A percentile compares a stretch with the other conserved stretches of the same genome.
Evolutionary conservation across 495 filamentous ascomycete species (phyloP).

Genomic region (Neurospora cerealis): DNA sequence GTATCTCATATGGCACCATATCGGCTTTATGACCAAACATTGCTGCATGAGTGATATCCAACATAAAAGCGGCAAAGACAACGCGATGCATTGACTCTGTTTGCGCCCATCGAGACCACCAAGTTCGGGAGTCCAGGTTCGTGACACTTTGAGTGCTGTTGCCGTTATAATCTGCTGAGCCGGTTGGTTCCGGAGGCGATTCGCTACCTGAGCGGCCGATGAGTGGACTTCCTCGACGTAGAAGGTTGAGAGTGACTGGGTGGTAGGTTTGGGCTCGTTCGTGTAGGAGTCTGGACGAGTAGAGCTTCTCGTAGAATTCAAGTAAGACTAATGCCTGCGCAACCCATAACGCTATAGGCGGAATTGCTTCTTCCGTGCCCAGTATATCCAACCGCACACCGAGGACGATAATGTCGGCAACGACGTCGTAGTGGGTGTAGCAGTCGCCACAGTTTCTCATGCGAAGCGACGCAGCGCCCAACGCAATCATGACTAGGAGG

Average conservation of each 20-base stretch:
- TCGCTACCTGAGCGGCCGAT: constrained; percentile 84
- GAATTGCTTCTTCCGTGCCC: constrained; percentile 72
- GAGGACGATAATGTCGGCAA: constrained; percentile 76
- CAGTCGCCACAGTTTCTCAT: constrained; percentile 58
- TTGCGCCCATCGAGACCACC: constrained; percentile 93
- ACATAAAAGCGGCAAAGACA: constrained; percentile 90
- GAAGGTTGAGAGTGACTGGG: constrained; percentile 84
- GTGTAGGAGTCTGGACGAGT: constrained; percentile 76
- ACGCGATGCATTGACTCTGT: constrained; percentile 85
- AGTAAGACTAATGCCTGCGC: constrained; percentile 83
- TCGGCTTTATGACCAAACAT: constrained; percentile 96
- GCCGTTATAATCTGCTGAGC: constrained; percentile 4
- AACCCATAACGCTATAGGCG: constrained; percentile 89
- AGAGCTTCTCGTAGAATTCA: constrained; percentile 96
- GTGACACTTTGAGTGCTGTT: neutral
- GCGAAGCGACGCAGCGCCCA: constrained; percentile 84
- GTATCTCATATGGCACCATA: constrained; percentile 93
- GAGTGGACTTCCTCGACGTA: constrained; percentile 84
- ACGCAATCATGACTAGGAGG: constrained; percentile 76
- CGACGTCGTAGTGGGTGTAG: constrained; percentile 58
- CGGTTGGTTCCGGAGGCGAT: constrained; percentile 62
- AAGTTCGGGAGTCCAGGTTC: constrained; percentile 63
- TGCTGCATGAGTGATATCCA: constrained; percentile 88
- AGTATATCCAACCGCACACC: constrained; percentile 84
- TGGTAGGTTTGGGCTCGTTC: constrained; percentile 96